Conservation (phyloP, 108 stramenopile genomes). For the Chaetoceros tenuissimus region DNA sequence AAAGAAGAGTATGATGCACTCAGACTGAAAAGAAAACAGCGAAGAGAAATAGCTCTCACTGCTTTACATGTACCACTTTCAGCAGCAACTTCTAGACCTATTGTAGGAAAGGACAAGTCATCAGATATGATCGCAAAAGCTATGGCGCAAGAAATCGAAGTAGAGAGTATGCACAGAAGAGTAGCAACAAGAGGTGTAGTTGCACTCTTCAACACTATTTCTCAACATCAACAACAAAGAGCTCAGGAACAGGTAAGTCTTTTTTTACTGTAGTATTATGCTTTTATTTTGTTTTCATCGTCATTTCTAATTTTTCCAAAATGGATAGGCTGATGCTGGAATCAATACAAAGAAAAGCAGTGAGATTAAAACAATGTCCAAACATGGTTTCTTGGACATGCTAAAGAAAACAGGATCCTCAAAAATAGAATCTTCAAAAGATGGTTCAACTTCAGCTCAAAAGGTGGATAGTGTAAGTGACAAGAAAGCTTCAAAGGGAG, state of each 20-base stretch:
- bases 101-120: slow-evolving; percentile 7
- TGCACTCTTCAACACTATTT: slow-evolving; percentile 83
- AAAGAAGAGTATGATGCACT: slow-evolving; percentile 41
- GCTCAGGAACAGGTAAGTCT: background rate
- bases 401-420: slow-evolving; percentile 50
- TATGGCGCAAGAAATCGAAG: slow-evolving; percentile 58
- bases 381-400: slow-evolving; percentile 74
- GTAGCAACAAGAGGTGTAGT: slow-evolving; percentile 87
- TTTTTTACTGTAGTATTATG: background rate
- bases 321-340: slow-evolving; percentile 15
- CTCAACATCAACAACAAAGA: slow-evolving; percentile 63
- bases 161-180: slow-evolving; percentile 70
- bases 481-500: slow-evolving; percentile 10
- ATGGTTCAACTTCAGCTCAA: background rate
- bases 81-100: slow-evolving; percentile 45
- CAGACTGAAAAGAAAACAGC: slow-evolving; percentile 43
- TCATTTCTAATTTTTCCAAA: background rate
- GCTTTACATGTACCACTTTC: slow-evolving; percentile 65
- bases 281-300: background rate
- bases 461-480: slow-evolving; percentile 3
- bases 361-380: slow-evolving; percentile 32
- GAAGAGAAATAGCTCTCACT: slow-evolving; percentile 53
- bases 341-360: slow-evolving; percentile 8
- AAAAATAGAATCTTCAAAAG: slow-evolving; percentile 3
- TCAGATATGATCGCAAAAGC: slow-evolving; percentile 13